A percentile compares a stretch with the other conserved stretches of the same genome.
These are phyloP conservation scores for Kodamaea kaohsiungensis DNA, from an alignment of 805 yeast genomes.

Conservation along the genomic window DNA sequence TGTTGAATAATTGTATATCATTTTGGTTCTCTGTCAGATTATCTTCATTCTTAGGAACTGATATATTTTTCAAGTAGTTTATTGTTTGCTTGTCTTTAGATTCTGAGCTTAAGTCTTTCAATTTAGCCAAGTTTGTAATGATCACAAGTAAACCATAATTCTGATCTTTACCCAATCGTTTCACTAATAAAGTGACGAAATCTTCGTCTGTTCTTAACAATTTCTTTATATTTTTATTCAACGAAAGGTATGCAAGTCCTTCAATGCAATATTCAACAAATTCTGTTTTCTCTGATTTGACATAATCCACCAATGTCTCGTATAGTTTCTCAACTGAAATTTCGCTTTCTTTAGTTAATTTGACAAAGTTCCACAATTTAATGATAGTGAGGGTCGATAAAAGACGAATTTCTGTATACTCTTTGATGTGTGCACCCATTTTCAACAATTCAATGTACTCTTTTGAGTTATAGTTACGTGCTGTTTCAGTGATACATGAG, in stretches of 20 bases:
- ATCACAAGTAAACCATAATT: constrained; percentile 44
- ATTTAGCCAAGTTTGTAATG: constrained; percentile 40
- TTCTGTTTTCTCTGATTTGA: constrained; percentile 5
- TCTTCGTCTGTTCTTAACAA: constrained; percentile 36
- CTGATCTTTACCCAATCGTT: constrained; percentile 5
- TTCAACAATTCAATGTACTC: constrained; percentile 45
- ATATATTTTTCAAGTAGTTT: constrained; percentile 37
- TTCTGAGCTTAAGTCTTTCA: constrained; percentile 22
- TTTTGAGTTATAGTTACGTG: constrained; percentile 48
- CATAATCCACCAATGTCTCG: constrained; percentile 3
- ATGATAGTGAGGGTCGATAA: constrained; percentile 49
- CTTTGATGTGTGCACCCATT: constrained; percentile 27
- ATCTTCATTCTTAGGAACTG: constrained; percentile 29
- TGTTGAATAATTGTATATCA: constrained; percentile 33
- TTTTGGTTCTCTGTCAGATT: constrained; percentile 21
- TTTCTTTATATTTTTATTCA: constrained; percentile 33
- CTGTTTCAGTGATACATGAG: constrained; percentile 51
- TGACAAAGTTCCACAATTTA: constrained; percentile 57
- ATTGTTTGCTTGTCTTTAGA: constrained; percentile 34
- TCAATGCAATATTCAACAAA: constrained; percentile 31
- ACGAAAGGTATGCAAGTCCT: constrained; percentile 50
- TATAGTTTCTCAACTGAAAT: constrained; percentile 7
- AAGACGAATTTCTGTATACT: constrained; percentile 22
- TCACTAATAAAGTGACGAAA: constrained; percentile 24
- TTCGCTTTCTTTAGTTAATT: constrained; percentile 19